Evolutionary conservation across 148 eudicot species (phyloP).

Genomic region (Amaranthus palmeri): DNA sequence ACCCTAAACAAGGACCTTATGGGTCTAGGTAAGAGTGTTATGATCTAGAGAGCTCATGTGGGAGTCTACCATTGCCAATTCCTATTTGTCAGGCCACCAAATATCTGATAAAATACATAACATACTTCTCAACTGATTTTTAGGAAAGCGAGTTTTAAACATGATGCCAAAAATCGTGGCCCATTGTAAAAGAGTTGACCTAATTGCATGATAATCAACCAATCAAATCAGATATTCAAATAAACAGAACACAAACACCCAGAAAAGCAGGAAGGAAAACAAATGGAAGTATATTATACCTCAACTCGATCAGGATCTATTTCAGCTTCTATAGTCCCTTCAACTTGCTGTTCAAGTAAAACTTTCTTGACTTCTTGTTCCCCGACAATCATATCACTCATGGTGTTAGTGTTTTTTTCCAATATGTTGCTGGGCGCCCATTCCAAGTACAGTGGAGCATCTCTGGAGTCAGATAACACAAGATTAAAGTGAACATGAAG

Average conservation of each 20-base stretch:
- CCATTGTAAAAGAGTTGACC: neutral
- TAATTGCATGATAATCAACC: too few relatives aligned
- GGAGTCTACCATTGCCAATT: too few relatives aligned
- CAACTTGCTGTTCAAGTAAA: conserved; percentile 51
- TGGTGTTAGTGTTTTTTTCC: conserved; percentile 23
- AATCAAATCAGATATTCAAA: too few relatives aligned
- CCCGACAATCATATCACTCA: conserved; percentile 34
- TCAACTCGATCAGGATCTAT: conserved; percentile 84
- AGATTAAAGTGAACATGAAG: neutral
- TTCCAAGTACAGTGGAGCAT: conserved; percentile 79
- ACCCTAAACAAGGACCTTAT: too few relatives aligned
- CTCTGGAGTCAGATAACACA: conserved; percentile 40
- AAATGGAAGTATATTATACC: conserved; percentile 39
- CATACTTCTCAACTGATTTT: neutral
- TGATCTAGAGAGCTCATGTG: too few relatives aligned
- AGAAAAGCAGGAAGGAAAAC: neutral
- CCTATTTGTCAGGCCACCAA: neutral
- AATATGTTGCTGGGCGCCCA: conserved; percentile 80
- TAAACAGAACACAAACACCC: neutral
- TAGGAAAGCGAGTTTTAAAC: neutral
- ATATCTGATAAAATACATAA: neutral
- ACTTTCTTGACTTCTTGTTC: conserved; percentile 54
- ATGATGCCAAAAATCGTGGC: neutral
- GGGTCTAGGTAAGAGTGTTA: neutral
- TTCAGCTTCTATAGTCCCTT: conserved; percentile 47